phyloP scores from a whole-genome alignment of 306 rosid genomes.

The Acacia crassicarpa region DNA sequence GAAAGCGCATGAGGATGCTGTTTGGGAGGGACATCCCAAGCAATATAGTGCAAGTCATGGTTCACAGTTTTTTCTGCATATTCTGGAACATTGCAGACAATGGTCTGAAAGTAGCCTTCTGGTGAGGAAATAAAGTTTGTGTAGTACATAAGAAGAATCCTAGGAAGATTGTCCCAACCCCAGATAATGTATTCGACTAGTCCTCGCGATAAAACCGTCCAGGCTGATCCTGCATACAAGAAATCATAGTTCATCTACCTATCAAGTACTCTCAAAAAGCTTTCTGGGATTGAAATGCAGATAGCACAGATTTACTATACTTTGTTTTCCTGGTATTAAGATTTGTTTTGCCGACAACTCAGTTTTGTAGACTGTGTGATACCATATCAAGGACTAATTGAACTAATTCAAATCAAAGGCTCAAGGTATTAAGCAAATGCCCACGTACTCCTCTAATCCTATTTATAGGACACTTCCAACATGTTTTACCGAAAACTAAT shows the following conservation, averaged over 20 bases:
- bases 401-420: not conserved
- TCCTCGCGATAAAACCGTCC: conserved; percentile 73
- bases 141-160: conserved; percentile 86
- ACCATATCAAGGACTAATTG: not conserved
- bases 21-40: conserved; percentile 82
- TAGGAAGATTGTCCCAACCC: conserved; percentile 95
- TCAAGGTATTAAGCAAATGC: not conserved
- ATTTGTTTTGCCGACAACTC: too few species aligned
- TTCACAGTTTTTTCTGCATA: conserved; percentile 65
- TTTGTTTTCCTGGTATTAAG: too few species aligned
- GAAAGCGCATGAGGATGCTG: conserved; percentile 81
- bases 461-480: too few species aligned
- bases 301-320: not conserved
- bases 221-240: conserved; percentile 72
- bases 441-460: too few species aligned
- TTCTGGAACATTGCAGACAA: conserved; percentile 69
- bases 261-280: not conserved
- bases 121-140: conserved; percentile 75
- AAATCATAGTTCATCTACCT: not conserved
- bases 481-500: too few species aligned
- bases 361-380: too few species aligned
- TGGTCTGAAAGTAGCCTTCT: conserved; percentile 89
- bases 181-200: conserved; percentile 72
- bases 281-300: not conserved
- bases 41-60: conserved; percentile 78